phyloP scores from a whole-genome alignment of 2,329 filamentous ascomycete species.

The Coniochaeta hoffmannii region DNA sequence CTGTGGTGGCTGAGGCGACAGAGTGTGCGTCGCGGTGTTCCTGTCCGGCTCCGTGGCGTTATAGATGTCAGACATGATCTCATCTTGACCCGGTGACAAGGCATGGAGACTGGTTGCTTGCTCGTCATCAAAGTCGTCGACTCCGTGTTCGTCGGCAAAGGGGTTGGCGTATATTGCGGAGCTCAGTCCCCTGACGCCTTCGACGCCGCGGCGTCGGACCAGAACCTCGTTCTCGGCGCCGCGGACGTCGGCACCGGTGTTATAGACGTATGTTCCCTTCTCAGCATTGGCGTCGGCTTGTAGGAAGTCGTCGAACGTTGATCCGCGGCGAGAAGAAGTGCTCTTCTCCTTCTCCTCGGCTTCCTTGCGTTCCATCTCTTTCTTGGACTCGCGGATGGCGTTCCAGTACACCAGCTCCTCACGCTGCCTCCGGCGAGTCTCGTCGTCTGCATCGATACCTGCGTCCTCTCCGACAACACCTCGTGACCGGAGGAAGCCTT shows the following conservation, averaged over 20 bases:
- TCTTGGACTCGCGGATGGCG: slow-evolving; percentile 41
- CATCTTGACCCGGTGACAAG: slow-evolving; percentile 37
- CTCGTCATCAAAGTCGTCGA: slow-evolving; percentile 39
- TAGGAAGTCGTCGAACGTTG: slow-evolving; percentile 54
- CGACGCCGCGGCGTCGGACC: slow-evolving; percentile 38
- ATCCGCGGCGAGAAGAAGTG: slow-evolving; percentile 17
- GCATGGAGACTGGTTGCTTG: slow-evolving; percentile 19
- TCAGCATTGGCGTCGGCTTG: slow-evolving; percentile 42
- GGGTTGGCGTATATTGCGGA: slow-evolving; percentile 47
- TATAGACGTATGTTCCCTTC: slow-evolving; percentile 49
- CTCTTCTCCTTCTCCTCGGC: slow-evolving; percentile 8
- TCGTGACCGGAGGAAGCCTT: slow-evolving; percentile 53
- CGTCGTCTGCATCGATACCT: slow-evolving; percentile 55
- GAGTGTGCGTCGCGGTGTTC: slow-evolving; percentile 19
- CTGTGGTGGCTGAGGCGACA: slow-evolving; percentile 6
- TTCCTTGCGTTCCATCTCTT: slow-evolving; percentile 24
- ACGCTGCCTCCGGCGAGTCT: slow-evolving; percentile 50
- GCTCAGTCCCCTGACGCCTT: slow-evolving; percentile 38
- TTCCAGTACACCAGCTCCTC: slow-evolving; percentile 64
- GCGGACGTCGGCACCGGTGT: slow-evolving; percentile 42
- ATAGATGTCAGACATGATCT: slow-evolving; percentile 45
- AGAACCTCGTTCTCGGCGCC: slow-evolving; percentile 33
- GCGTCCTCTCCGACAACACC: slow-evolving; percentile 26
- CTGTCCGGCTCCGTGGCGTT: slow-evolving; percentile 38
- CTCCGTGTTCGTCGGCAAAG: slow-evolving; percentile 49